Percentiles rank a stretch among this genome's conserved stretches.
Conservation (phyloP, 2,329 filamentous ascomycete species). For the Chalara sp. region DNA sequence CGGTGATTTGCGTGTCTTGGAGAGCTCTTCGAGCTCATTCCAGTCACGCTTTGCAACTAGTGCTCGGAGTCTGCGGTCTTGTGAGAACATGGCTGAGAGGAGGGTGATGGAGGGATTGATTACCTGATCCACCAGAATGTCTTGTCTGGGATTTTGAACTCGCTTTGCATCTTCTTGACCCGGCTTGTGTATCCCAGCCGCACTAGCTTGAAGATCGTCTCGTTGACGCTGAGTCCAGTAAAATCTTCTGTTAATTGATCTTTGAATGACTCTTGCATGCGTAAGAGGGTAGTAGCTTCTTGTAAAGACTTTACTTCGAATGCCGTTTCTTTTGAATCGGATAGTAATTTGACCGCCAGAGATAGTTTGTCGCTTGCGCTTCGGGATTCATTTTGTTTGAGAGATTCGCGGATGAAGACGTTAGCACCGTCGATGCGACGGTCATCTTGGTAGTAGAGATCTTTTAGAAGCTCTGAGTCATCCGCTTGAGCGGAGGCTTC, state of each 20-base stretch:
- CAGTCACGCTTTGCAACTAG: constrained; percentile 87
- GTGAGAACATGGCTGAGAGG: background rate
- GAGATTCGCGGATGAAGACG: constrained; percentile 77
- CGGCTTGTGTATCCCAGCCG: constrained; percentile 74
- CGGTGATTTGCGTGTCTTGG: constrained; percentile 71
- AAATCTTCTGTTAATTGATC: constrained; percentile 74
- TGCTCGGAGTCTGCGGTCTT: constrained; percentile 59
- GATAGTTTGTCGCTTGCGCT: constrained; percentile 79
- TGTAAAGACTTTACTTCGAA: constrained; percentile 71
- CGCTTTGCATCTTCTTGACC: constrained; percentile 79
- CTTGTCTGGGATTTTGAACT: constrained; percentile 91
- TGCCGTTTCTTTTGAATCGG: constrained; percentile 73
- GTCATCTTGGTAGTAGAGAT: constrained; percentile 96
- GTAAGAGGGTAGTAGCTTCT: constrained; percentile 72
- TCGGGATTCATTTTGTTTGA: constrained; percentile 63
- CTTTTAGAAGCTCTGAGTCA: constrained; percentile 78
- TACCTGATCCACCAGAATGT: constrained; percentile 78
- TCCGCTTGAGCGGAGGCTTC: constrained; percentile 75
- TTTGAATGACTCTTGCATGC: constrained; percentile 82
- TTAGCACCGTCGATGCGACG: constrained; percentile 81
- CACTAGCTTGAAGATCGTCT: constrained; percentile 86
- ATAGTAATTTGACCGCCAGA: constrained; percentile 74
- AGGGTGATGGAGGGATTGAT: constrained; percentile 17
- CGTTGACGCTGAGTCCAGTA: constrained; percentile 78
- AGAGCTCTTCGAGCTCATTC: constrained; percentile 84